Conservation (phyloP, 2,329 filamentous ascomycete genomes). For the Parasarocladium wereldwijsianum region DNA sequence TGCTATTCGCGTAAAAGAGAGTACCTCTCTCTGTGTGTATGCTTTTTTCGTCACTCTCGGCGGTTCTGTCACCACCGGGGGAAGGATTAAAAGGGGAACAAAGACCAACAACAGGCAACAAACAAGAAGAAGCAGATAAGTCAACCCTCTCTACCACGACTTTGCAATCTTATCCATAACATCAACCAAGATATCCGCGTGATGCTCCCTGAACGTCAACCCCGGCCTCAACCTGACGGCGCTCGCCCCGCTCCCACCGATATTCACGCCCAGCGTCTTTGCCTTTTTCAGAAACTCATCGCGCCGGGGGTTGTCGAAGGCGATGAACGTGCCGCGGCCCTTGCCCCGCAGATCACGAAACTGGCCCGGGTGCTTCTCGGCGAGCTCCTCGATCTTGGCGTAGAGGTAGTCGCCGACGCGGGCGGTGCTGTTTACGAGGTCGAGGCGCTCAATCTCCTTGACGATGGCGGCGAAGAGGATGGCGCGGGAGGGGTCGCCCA, state of each 20-base stretch:
- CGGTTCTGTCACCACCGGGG: too few relatives aligned
- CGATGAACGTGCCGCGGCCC: slow-evolving; percentile 82
- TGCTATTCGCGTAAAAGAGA: too few relatives aligned
- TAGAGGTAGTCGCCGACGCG: slow-evolving; percentile 68
- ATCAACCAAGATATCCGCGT: slow-evolving; percentile 74
- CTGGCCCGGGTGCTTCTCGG: slow-evolving; percentile 56
- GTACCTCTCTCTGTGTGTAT: too few relatives aligned
- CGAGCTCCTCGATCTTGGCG: slow-evolving; percentile 50
- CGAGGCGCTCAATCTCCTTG: slow-evolving; percentile 60
- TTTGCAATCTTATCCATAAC: slow-evolving; percentile 60
- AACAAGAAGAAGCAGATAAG: too few relatives aligned
- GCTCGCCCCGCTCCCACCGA: slow-evolving; percentile 63
- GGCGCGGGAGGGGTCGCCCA: slow-evolving; percentile 78
- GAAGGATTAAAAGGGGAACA: too few relatives aligned
- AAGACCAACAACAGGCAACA: too few relatives aligned
- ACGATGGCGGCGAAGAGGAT: slow-evolving; percentile 79
- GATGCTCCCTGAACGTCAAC: slow-evolving; percentile 83
- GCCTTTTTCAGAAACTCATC: slow-evolving; percentile 68
- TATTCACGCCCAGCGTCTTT: slow-evolving; percentile 72
- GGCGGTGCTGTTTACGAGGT: slow-evolving; percentile 69
- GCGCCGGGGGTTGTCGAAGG: slow-evolving; percentile 70
- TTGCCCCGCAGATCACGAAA: slow-evolving; percentile 77
- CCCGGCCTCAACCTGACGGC: slow-evolving; percentile 77
- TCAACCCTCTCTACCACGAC: too few relatives aligned
- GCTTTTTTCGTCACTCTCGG: too few relatives aligned